Base-by-base conservation (phyloP, 2,329 filamentous ascomycete genomes). In the Atkinsonella texensis region DNA sequence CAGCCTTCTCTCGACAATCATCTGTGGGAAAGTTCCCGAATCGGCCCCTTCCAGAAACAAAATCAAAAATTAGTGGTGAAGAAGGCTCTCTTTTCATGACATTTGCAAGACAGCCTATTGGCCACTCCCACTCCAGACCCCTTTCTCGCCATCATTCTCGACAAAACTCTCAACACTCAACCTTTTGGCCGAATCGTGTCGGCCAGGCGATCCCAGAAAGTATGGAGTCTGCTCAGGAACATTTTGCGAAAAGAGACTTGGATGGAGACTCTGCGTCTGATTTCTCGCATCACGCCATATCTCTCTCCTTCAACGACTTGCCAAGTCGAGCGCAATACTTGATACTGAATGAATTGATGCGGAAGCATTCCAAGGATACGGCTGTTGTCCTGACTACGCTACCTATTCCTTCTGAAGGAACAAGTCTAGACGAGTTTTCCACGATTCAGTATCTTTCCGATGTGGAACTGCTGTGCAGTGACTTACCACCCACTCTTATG, bases 321-420 rank as follows among this genome's bases (percentile, higher is more conserved):
- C 88, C 89, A 0, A 87, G 85, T 59, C 81, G 87, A 15, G 88
- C 88, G 2, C 89, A 94, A 64, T 87, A 95, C 65, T 69, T 94
- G 38, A 90, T 95, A 31, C 69, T 95, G 15, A 95, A 95, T 63
- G 88, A 95, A 65, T 70, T 94, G 57, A 89, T 95, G 71, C 74
- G 76, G 3, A 74, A 76, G 53, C 72, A 88, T 55, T 87, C 84
- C 57, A 65, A 66, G 40, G 75, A 86, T 18, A 88, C 89, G 1
- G 87, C 87, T 0, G 87, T 94, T 0, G 68, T 93, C 15, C 84
- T 95, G 58, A 94, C 85, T 1, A 95, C 89, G 23, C 70, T 95
- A 40, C 89, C 89, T 1, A 87, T 88, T 49, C 89, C 89, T 0
- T 73, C 83, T 9, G 85, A 90, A 56, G 87, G 87, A 0, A 94